Evolutionary conservation across 1,284 basidiomycete species (phyloP).

Genomic region (Marasmius tenuissimus): DNA sequence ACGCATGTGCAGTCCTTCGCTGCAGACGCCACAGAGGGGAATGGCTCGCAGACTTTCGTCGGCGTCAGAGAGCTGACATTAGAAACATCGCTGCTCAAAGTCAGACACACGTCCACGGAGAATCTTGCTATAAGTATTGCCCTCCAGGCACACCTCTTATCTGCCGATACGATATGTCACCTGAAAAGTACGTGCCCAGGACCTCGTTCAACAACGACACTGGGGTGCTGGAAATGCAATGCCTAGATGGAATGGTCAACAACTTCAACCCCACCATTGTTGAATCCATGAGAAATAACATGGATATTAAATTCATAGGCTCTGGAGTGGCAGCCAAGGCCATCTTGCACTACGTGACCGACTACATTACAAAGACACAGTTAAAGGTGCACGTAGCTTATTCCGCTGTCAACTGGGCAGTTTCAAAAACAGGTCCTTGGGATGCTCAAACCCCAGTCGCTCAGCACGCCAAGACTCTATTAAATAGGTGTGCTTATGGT

Average conservation of each 20-base stretch:
- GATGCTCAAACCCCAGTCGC: slow-evolving; percentile 15
- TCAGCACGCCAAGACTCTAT: slow-evolving; percentile 25
- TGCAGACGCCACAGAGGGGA: slow-evolving; percentile 18
- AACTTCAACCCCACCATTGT: slow-evolving; percentile 38
- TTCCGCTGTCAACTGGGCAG: slow-evolving; percentile 31
- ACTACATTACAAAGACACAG: slow-evolving; percentile 41
- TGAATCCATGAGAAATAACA: slow-evolving; percentile 33
- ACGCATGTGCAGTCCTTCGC: no score
- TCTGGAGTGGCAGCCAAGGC: slow-evolving; percentile 39
- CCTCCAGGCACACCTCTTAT: slow-evolving; percentile 21
- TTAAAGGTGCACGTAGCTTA: slow-evolving; percentile 36
- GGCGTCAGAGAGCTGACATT: slow-evolving; percentile 18
- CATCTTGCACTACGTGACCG: slow-evolving; percentile 39
- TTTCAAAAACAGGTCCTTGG: slow-evolving; percentile 25
- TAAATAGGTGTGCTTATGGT: slow-evolving; percentile 35
- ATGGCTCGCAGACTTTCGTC: not conserved
- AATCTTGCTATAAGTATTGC: slow-evolving; percentile 38
- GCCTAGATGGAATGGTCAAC: slow-evolving; percentile 35
- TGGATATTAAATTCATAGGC: slow-evolving; percentile 41
- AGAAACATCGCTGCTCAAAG: slow-evolving; percentile 22
- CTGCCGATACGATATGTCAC: slow-evolving; percentile 32
- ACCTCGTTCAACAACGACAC: slow-evolving; percentile 28
- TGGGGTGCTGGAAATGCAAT: slow-evolving; percentile 27
- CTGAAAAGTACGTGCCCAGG: not conserved
- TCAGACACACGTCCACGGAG: slow-evolving; percentile 31